Percentiles rank a stretch among this genome's conserved stretches.
Conservation (phyloP, 257 asterid genomes). For the Forsythia suspensa region DNA sequence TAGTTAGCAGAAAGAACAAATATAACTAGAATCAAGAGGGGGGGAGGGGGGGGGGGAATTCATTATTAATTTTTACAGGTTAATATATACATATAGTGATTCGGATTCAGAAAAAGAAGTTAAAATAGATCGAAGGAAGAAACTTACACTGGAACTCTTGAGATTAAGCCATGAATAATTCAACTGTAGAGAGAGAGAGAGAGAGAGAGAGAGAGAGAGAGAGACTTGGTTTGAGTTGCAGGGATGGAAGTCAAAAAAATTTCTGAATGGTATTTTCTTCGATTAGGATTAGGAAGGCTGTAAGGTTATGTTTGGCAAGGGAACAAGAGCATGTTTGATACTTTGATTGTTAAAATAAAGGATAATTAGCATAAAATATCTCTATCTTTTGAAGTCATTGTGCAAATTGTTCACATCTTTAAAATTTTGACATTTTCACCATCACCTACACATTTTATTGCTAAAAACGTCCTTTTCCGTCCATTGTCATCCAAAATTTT, state of each 20-base stretch:
- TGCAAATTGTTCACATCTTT: no score
- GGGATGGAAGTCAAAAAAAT: constrained; percentile 45
- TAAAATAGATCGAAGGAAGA: constrained; percentile 25
- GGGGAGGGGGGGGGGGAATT: neutral
- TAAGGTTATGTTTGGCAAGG: no score
- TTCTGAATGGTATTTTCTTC: constrained; percentile 6
- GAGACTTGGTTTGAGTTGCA: constrained; percentile 2
- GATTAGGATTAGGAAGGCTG: no score
- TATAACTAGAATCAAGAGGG: constrained; percentile 5
- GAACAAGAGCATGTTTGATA: no score
- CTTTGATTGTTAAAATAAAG: no score
- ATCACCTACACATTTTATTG: no score
- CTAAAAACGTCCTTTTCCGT: no score
- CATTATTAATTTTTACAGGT: constrained; percentile 1
- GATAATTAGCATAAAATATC: no score
- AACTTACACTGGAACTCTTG: constrained; percentile 35
- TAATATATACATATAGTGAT: neutral
- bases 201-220: neutral
- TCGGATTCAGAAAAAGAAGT: constrained; percentile 25
- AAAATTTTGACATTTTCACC: no score
- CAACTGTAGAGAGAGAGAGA: constrained; percentile 22
- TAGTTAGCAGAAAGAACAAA: neutral
- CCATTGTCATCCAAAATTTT: no score
- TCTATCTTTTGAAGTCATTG: no score
- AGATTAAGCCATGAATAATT: constrained; percentile 30